Evolutionary conservation across 2,329 filamentous ascomycete species (phyloP).

Genomic region (Aspergillus udagawae): DNA sequence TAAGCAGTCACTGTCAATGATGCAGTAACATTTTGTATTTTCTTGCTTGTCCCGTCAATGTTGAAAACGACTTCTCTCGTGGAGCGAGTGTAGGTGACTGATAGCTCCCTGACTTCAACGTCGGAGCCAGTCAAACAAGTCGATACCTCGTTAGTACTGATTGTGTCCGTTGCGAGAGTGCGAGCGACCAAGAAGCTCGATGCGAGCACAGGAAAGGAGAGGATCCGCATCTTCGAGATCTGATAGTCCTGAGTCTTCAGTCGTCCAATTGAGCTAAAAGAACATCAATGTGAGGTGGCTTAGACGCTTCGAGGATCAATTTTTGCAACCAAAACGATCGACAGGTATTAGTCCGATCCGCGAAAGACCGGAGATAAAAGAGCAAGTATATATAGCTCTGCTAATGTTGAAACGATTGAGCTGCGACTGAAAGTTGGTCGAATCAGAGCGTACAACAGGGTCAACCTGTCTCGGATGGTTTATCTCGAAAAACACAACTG

Average conservation of each 20-base stretch:
- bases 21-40: constrained; percentile 75
- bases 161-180: constrained; percentile 64
- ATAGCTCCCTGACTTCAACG: constrained; percentile 68
- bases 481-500: background rate
- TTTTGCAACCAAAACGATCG: background rate
- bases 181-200: constrained; percentile 24
- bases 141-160: constrained; percentile 76
- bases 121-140: constrained; percentile 58
- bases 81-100: constrained; percentile 74
- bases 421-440: constrained; percentile 7
- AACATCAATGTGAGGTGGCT: background rate
- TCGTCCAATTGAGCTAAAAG: background rate
- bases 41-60: constrained; percentile 69
- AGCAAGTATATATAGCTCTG: background rate
- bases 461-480: constrained; percentile 21
- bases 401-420: constrained; percentile 1
- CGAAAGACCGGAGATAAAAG: background rate
- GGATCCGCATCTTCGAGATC: constrained; percentile 22
- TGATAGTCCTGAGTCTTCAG: background rate
- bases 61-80: constrained; percentile 75
- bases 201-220: constrained; percentile 20
- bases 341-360: background rate
- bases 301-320: background rate
- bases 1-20: constrained; percentile 76
- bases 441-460: constrained; percentile 17